Evolutionary conservation across 768 basidiomycete species (phyloP).

Genomic region (Kwoniella pini): DNA sequence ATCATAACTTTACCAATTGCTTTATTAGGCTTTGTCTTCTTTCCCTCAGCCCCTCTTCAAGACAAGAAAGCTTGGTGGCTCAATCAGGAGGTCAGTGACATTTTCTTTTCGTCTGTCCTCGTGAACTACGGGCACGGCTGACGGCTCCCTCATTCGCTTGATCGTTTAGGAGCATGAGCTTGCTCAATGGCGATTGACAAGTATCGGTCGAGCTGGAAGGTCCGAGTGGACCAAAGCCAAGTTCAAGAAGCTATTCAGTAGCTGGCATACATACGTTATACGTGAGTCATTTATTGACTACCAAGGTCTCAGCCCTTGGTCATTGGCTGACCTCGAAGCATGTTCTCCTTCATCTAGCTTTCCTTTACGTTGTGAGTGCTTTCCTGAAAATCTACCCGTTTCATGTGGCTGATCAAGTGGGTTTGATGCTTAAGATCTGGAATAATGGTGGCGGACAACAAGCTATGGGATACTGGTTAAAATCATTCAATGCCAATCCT

Average conservation of each 20-base stretch:
- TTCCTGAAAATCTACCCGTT: background rate
- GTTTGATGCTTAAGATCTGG: constrained; percentile 22
- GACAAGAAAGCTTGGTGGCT: constrained; percentile 20
- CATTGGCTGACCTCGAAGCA: too few species aligned
- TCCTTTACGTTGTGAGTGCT: constrained; percentile 22
- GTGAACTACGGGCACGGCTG: background rate
- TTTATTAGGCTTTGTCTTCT: constrained; percentile 23
- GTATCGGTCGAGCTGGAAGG: constrained; percentile 14
- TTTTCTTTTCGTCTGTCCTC: too few species aligned
- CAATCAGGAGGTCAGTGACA: constrained; percentile 4
- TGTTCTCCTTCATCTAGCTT: too few species aligned
- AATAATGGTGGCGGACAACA: constrained; percentile 25
- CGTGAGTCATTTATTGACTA: background rate
- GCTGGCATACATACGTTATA: constrained; percentile 30
- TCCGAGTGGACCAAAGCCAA: constrained; percentile 5
- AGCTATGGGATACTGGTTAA: constrained; percentile 37
- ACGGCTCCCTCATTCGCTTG: background rate
- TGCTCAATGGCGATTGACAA: constrained; percentile 9
- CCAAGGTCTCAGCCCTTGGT: background rate
- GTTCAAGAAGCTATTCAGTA: constrained; percentile 9
- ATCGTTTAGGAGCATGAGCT: background rate
- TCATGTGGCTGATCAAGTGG: background rate
- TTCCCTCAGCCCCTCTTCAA: constrained; percentile 21
- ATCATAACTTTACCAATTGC: constrained; percentile 30
- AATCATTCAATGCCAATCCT: constrained; percentile 31